Evolutionary conservation across 768 basidiomycete genomes (phyloP), one percentile per base, ranked within the genome.

Genomic region (Mycena floridula): DNA sequence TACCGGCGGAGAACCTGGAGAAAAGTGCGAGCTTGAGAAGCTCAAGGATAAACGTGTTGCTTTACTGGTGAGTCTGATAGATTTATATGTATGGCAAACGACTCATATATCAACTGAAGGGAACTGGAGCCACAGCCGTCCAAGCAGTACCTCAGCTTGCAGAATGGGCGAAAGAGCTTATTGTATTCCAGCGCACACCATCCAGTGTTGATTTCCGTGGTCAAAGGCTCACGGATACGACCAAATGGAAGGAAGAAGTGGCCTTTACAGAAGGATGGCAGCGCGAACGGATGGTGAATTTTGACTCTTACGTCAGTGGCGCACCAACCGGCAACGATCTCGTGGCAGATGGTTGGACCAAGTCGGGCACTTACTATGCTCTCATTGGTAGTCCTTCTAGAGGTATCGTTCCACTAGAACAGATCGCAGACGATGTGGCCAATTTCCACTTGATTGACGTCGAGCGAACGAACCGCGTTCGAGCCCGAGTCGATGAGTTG

Each of bases 101-200:
- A n/a, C n/a, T n/a, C n/a, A n/a, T n/a, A n/a, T n/a, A n/a, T n/a
- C n/a, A n/a, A n/a, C n/a, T n/a, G n/a, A 35, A 15, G 7, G 54
- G 51, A 15, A 55, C 54, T 0, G 51, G 54, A 3, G 49, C 50
- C 15, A 52, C 53, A 22, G 53, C 50, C 8, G 37, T 54, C n/a
- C 53, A 54, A 40, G 43, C 38, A 3, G 40, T 54, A 4, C 53
- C 53, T 0, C 27, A 51, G 20, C 38, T 54, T 9, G 53, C 53
- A 22, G 37, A 42, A 5, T 47, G 48, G 45, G 50, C 50, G 2
- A 42, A 49, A 20, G 41, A 52, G 22, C 50, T 54, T 12, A 38
- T 36, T 32, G 50, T 54, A 18, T 54, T 54, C 30, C 53, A 54
- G 38, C 53, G 53, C 2, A 52, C 53, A 1, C 53, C 53, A 3